Base-by-base conservation (phyloP, 1,284 basidiomycete genomes). In the Pisolithus thermaeus region DNA sequence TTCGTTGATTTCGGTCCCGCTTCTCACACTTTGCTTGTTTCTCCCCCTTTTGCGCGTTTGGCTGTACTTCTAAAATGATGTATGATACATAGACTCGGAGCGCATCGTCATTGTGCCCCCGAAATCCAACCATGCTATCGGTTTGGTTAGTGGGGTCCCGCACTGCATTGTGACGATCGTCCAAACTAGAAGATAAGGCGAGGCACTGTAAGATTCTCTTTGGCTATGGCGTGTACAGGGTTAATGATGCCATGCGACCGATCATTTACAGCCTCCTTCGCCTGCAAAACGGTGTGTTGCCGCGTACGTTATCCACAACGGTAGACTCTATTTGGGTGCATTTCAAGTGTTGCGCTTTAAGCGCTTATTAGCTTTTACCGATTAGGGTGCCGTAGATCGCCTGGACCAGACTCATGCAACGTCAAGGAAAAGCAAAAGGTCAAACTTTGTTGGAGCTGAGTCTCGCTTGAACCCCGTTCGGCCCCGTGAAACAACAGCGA, bases 101-200 rank as follows among this genome's bases (percentile, higher is more conserved):
- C 37, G 49, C 16, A 39, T 48, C 46, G 41, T 50, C 44, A 56
- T 52, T 28, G 4, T 27, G 25, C 25, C 25, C 36, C 56, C 56
- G 53, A 51, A 39, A 56, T 60, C 56, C 55, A 51, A 38, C 56
- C 42, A 53, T 63, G 52, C 61, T 63, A 61, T 66, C 63, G 16
- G 23, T 20, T 20, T 1, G 18, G 18, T 1, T 20, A 20, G 18
- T 25, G 41, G 20, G 23, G 22, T n/a, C 27, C 42, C 18, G 30
- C 30, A 32, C 44, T 35, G 44, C 30, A 46, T 23, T 46, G 44
- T 43, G 44, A 46, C 32, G 25, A 43, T 43, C 41, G 23, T 16
- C 38, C 38, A 22, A 39, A 14, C 5, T 5, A 18, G 38, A 42
- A 22, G 41, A 25, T 42, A 23, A 23, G 23, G 23, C 41, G 23